Percentiles rank a stretch among this genome's conserved stretches.
Conservation (phyloP, 2,329 filamentous ascomycete genomes). For the Botrytis byssoidea region DNA sequence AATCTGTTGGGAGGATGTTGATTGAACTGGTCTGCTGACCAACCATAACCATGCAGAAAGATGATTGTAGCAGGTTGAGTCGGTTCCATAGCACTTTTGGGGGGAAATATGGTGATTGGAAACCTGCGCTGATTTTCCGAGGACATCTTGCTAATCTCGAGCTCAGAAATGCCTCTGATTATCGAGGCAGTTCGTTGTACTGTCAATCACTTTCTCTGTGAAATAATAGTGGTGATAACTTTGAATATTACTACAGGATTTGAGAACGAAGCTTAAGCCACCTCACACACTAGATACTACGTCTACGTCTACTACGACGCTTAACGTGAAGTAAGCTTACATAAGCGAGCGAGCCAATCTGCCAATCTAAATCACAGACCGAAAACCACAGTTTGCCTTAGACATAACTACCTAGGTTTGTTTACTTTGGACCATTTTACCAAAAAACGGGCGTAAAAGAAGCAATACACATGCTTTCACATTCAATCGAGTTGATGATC, state of each 20-base stretch:
- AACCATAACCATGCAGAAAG: constrained; percentile 26
- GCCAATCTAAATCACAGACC: too few relatives aligned
- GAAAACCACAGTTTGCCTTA: too few relatives aligned
- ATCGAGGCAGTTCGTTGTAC: not conserved
- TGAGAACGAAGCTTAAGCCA: not conserved
- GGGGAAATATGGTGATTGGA: constrained; percentile 23
- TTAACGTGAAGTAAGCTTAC: too few relatives aligned
- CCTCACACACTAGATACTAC: not conserved
- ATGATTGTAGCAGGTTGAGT: constrained; percentile 21
- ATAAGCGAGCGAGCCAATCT: too few relatives aligned
- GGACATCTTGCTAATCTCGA: constrained; percentile 3
- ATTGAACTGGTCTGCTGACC: constrained; percentile 19
- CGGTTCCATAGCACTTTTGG: not conserved
- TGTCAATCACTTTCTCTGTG: not conserved
- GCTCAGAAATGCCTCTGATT: not conserved
- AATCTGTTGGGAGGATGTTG: constrained; percentile 16
- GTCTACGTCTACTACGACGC: not conserved
- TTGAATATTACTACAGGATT: not conserved
- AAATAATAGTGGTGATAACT: not conserved
- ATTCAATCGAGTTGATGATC: not conserved
- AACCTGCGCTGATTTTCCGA: not conserved
- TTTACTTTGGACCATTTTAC: not conserved
- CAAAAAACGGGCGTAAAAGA: not conserved
- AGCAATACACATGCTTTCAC: not conserved
- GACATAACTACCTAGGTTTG: too few relatives aligned